phyloP scores from a whole-genome alignment of 1,139 yeast species.

The Yamadazyma atmosphaerica region DNA sequence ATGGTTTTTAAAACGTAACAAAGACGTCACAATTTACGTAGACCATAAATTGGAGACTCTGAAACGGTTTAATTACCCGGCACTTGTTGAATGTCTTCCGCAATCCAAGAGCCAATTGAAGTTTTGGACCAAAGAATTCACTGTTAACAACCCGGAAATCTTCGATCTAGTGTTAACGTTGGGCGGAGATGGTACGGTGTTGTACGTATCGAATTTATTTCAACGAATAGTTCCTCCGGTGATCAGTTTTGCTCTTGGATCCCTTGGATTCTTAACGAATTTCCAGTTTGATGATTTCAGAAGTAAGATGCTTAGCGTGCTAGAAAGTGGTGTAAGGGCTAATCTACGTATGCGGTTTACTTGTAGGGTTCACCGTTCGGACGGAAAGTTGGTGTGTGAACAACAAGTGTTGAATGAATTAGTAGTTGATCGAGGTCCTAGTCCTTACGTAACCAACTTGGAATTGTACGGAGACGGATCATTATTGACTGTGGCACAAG shows the following conservation, averaged over 20 bases:
- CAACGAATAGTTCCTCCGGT: slow-evolving; percentile 86
- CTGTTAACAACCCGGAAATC: slow-evolving; percentile 54
- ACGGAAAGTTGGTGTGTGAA: slow-evolving; percentile 62
- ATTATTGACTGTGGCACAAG: slow-evolving; percentile 80
- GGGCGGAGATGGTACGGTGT: slow-evolving; percentile 91
- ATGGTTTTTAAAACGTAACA: slow-evolving; percentile 58
- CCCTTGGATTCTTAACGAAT: slow-evolving; percentile 79
- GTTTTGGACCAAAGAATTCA: slow-evolving; percentile 68
- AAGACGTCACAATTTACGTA: slow-evolving; percentile 63
- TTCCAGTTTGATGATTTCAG: slow-evolving; percentile 72
- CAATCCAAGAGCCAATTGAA: slow-evolving; percentile 44
- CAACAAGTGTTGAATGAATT: slow-evolving; percentile 83
- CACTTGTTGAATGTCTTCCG: slow-evolving; percentile 41
- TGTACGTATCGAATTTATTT: slow-evolving; percentile 75
- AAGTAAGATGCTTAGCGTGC: slow-evolving; percentile 51
- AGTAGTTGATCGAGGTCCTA: slow-evolving; percentile 85
- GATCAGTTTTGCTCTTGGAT: slow-evolving; percentile 78
- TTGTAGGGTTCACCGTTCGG: slow-evolving; percentile 59
- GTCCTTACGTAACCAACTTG: slow-evolving; percentile 81
- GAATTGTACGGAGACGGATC: slow-evolving; percentile 84
- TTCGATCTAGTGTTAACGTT: slow-evolving; percentile 78
- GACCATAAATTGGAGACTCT: slow-evolving; percentile 64
- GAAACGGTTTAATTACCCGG: slow-evolving; percentile 57
- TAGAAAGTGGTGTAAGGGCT: slow-evolving; percentile 72
- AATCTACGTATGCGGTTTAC: slow-evolving; percentile 81